Evolutionary conservation across 2,329 filamentous ascomycete species (phyloP), one percentile per base, ranked within the genome.

Genomic region (Byssochlamys sp.): DNA sequence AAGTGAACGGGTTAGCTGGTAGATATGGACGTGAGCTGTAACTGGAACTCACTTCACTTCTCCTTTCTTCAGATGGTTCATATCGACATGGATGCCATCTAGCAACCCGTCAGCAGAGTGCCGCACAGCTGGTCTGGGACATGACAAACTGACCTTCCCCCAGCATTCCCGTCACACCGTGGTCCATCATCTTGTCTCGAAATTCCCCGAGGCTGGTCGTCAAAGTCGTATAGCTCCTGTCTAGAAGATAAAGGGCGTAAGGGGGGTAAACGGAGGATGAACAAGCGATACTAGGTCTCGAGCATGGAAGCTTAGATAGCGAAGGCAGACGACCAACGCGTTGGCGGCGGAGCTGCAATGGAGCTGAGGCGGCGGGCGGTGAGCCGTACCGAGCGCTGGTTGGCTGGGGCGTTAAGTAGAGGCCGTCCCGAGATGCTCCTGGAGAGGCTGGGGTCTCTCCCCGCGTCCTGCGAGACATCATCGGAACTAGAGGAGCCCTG

Each of bases 31-130:
- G 24, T 26, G 3, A 51, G 55, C 26, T 19, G 24, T 24, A 39
- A 19, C 27, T 6, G 55, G 19, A 61, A 79, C 90, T 78, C 80
- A 96, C 91, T 99, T 99, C 74, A 99, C 92, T 80, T 99, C 94
- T 61, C 94, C 94, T 77, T 91, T 94, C 86, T 99, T 99, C 76
- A 99, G 80, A 71, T 94, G 88, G 71, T 97, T 90, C 94, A 99
- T 99, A 73, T 99, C 94, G 67, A 99, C 82, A 75, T 99, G 94
- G 74, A 99, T 97, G 74, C 94, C 94, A 91, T 99, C 94, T 97
- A 69, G 14, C 53, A 35, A 51, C 57, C 55, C 58, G 52, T 59
- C 52, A 59, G 62, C 60, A 66, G 66, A 60, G 55, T 60, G 53
- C 52, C 56, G 29, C 53, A 53, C 52, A 27, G 45, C 35, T 49